Evolutionary conservation across 306 rosid genomes (phyloP).

Genomic region (Arachis stenosperma): DNA sequence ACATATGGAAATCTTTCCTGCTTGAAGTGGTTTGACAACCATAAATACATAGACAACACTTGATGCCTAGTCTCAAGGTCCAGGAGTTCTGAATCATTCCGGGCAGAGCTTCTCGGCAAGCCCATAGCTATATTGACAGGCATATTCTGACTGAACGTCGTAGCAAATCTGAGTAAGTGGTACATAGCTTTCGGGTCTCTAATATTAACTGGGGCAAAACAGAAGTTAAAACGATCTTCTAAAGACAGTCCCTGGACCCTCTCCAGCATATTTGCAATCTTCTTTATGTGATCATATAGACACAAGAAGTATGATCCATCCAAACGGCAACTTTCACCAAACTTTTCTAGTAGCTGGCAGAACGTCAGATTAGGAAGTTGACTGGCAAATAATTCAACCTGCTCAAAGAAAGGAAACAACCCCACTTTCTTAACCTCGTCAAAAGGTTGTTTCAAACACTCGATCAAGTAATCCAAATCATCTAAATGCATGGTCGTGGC

Average conservation of each 20-base stretch:
- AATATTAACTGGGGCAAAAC: slow-evolving; percentile 90
- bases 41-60: slow-evolving; percentile 80
- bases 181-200: slow-evolving; percentile 89
- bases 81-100: slow-evolving; percentile 75
- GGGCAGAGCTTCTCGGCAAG: slow-evolving; percentile 75
- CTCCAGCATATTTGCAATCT: slow-evolving; percentile 91
- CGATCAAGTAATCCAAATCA: slow-evolving; percentile 86
- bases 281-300: slow-evolving; percentile 76
- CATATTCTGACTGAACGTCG: slow-evolving; percentile 63
- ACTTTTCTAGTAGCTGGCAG: slow-evolving; percentile 64
- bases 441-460: slow-evolving; percentile 88
- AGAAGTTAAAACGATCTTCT: slow-evolving; percentile 82
- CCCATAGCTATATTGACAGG: slow-evolving; percentile 88
- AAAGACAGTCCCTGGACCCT: slow-evolving; percentile 71
- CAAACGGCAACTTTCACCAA: slow-evolving; percentile 75
- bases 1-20: slow-evolving; percentile 72
- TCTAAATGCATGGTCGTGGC: slow-evolving; percentile 76
- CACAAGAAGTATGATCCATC: slow-evolving; percentile 86
- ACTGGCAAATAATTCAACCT: slow-evolving; percentile 83
- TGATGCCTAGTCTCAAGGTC: slow-evolving; percentile 95
- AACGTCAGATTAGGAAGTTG: slow-evolving; percentile 61
- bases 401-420: slow-evolving; percentile 81
- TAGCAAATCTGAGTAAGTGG: slow-evolving; percentile 82
- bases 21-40: slow-evolving; percentile 84
- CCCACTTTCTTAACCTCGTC: slow-evolving; percentile 72